Conservation (phyloP, 2,329 filamentous ascomycete species). For the Hypoxylon sp. region DNA sequence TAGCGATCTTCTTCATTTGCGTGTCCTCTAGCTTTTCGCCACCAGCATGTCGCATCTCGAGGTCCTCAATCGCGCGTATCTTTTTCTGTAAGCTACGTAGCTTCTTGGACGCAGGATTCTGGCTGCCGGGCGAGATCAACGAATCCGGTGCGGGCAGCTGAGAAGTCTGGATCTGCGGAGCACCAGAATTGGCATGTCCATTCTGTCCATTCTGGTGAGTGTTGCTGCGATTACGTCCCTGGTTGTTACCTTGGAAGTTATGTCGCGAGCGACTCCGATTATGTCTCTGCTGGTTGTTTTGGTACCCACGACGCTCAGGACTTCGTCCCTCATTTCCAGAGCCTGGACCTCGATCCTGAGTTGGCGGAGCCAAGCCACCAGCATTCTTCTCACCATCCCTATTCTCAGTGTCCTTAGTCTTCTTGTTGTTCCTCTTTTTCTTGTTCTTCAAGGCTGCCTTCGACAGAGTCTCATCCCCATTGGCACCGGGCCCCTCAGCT, state of each 20-base stretch:
- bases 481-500: slow-evolving; percentile 71
- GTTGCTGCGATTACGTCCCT: slow-evolving; percentile 67
- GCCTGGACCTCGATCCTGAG: slow-evolving; percentile 59
- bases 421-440: slow-evolving; percentile 96
- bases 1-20: slow-evolving; percentile 97
- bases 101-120: slow-evolving; percentile 91
- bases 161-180: slow-evolving; percentile 53
- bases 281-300: slow-evolving; percentile 67
- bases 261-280: slow-evolving; percentile 69
- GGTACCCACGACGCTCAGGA: slow-evolving; percentile 75
- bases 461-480: slow-evolving; percentile 81
- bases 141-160: slow-evolving; percentile 64
- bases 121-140: slow-evolving; percentile 61
- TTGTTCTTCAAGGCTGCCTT: slow-evolving; percentile 96
- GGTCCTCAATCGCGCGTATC: slow-evolving; percentile 95
- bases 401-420: slow-evolving; percentile 83
- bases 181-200: slow-evolving; percentile 50
- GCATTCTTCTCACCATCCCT: slow-evolving; percentile 58
- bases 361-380: slow-evolving; percentile 64
- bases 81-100: slow-evolving; percentile 95
- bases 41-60: slow-evolving; percentile 95
- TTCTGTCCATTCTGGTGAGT: slow-evolving; percentile 61
- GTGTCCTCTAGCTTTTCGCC: slow-evolving; percentile 99
- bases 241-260: slow-evolving; percentile 61
- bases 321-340: slow-evolving; percentile 71